Evolutionary conservation across 345 rosid genomes (phyloP).

Genomic region (thale cress (Arabidopsis thaliana)): TAIR10.1 NC_003070.9:2311001-2311500

Average conservation of each 20-base stretch:
- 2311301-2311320: constrained; percentile 19
- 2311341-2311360: constrained; percentile 14
- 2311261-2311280: constrained; percentile 54
- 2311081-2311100: constrained; percentile 67
- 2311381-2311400: constrained; percentile 35
- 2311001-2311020: constrained; percentile 53
- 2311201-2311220: constrained; percentile 88
- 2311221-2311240: constrained; percentile 68
- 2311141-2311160: constrained; percentile 38
- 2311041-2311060: constrained; percentile 59
- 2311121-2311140: constrained; percentile 46
- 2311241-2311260: constrained; percentile 59
- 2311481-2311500: constrained; percentile 60
- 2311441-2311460: constrained; percentile 44
- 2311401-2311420: constrained; percentile 22
- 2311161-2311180: constrained; percentile 50
- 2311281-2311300: constrained; percentile 45
- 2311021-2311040: constrained; percentile 73
- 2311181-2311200: constrained; percentile 75
- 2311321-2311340: constrained; percentile 34
- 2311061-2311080: constrained; percentile 55
- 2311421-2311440: constrained; percentile 31
- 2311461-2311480: constrained; percentile 37
- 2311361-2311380: constrained; percentile 31
- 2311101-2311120: constrained; percentile 33